Base-by-base conservation (phyloP, 768 basidiomycete species). In the Podaxis rugospora region DNA sequence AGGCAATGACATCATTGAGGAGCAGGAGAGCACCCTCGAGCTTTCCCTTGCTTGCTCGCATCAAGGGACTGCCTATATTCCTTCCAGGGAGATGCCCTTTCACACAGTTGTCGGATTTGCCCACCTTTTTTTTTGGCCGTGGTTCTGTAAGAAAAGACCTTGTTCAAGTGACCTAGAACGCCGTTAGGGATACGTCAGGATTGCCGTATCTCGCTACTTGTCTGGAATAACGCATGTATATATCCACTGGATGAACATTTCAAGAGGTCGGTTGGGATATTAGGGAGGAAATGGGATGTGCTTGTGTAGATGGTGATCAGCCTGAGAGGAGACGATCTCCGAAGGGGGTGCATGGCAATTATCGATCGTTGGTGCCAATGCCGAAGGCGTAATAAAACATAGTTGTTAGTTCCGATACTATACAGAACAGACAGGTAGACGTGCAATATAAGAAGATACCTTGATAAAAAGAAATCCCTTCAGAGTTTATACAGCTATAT, bases 171-270 rank as follows among this genome's bases (percentile, higher is more conserved):
- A 75, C 74, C 3, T 57, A 23, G 74, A 73, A 3, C 78, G 74
- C 5, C 81, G 75, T 54, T 72, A 75, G 55, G 83, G 77, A 56
- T 65, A 60, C 18, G 82, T 76, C n/a, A 68, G 32, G 68, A 62
- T 51, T 75, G 84, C 84, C 25, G 68, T 70, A 62, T 84, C 72
- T 59, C 75, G 74, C 74, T 6, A 81, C 80, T 62, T 76, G 67
- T 83, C 80, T 28, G 78, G 80, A 16, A 79, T 69, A 52, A 85
- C 77, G 67, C 80, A 83, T 14, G 85, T 80, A 83, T 14, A 84
- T 72, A 57, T 83, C 79, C 83, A 85, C 83, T 46, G 32, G 13
- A 25, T 18, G 46, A 5, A 25, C 6, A 4, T 14, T 36, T 39
- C 21, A 42, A 25, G 54, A 23, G 1, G 37, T 36, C 4, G 23